These are phyloP conservation scores for Psophocarpus tetragonolobus DNA, from an alignment of 306 rosid species.

Conservation along the genomic window DNA sequence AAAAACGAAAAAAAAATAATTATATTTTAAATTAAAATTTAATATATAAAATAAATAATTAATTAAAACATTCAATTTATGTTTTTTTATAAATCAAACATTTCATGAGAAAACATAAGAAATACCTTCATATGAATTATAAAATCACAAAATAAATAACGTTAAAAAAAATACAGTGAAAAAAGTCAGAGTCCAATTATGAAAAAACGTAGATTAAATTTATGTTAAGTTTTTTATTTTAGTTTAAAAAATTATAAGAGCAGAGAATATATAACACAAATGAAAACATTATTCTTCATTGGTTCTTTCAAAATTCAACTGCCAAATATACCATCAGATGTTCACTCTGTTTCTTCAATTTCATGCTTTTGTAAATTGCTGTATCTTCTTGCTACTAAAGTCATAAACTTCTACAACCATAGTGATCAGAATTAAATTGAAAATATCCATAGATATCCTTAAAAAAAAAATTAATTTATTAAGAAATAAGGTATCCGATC, in stretches of 20 bases:
- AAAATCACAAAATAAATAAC: too few species aligned
- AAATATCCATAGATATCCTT: neutral
- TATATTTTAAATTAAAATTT: too few species aligned
- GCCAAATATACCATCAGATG: neutral
- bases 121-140: too few species aligned
- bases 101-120: too few species aligned
- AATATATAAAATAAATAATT: too few species aligned
- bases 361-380: neutral
- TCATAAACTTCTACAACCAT: neutral
- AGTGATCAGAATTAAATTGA: neutral
- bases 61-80: too few species aligned
- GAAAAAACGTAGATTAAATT: too few species aligned
- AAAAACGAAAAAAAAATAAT: too few species aligned
- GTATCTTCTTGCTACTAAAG: neutral
- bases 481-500: neutral
- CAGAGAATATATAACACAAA: neutral
- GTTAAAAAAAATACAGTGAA: too few species aligned
- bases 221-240: neutral
- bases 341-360: neutral
- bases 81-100: too few species aligned
- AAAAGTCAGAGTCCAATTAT: too few species aligned
- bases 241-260: neutral
- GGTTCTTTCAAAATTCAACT: neutral
- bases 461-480: neutral
- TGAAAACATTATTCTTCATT: neutral